Evolutionary conservation across 1,284 basidiomycete genomes (phyloP).

Genomic region (Porodaedalea pini): DNA sequence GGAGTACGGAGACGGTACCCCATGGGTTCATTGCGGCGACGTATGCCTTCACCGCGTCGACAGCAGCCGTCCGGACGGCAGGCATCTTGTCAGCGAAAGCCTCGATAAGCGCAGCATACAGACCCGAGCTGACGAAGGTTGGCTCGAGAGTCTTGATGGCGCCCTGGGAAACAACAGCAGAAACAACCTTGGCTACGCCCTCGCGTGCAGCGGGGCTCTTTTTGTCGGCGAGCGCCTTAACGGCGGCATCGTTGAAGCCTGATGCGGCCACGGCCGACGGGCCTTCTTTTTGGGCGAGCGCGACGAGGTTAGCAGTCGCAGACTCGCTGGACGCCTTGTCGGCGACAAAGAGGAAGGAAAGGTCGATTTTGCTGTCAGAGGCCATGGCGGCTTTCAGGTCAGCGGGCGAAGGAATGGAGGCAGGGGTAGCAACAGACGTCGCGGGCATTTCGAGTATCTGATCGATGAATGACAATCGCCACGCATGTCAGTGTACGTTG

Average conservation of each 20-base stretch:
- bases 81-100: slow-evolving; percentile 91
- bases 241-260: slow-evolving; percentile 75
- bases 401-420: slow-evolving; percentile 49
- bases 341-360: slow-evolving; percentile 63
- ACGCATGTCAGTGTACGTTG: slow-evolving; percentile 19
- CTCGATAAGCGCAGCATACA: slow-evolving; percentile 87
- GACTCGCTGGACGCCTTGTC: slow-evolving; percentile 73
- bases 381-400: slow-evolving; percentile 59
- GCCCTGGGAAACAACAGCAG: slow-evolving; percentile 71
- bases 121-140: slow-evolving; percentile 77
- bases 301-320: slow-evolving; percentile 69
- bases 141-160: slow-evolving; percentile 89
- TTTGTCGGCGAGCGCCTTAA: slow-evolving; percentile 90
- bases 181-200: slow-evolving; percentile 74
- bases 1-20: slow-evolving; percentile 83
- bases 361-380: slow-evolving; percentile 47
- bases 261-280: slow-evolving; percentile 75
- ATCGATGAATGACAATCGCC: slow-evolving; percentile 2
- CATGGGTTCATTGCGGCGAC: slow-evolving; percentile 87
- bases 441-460: slow-evolving; percentile 59
- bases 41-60: slow-evolving; percentile 81
- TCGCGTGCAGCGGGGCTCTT: slow-evolving; percentile 84
- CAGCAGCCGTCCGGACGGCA: slow-evolving; percentile 77
- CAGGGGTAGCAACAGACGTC: slow-evolving; percentile 46
- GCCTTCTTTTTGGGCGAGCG: slow-evolving; percentile 81